Evolutionary conservation across 805 yeast species (phyloP).

Genomic region (Monosporozyma servazzii): DNA sequence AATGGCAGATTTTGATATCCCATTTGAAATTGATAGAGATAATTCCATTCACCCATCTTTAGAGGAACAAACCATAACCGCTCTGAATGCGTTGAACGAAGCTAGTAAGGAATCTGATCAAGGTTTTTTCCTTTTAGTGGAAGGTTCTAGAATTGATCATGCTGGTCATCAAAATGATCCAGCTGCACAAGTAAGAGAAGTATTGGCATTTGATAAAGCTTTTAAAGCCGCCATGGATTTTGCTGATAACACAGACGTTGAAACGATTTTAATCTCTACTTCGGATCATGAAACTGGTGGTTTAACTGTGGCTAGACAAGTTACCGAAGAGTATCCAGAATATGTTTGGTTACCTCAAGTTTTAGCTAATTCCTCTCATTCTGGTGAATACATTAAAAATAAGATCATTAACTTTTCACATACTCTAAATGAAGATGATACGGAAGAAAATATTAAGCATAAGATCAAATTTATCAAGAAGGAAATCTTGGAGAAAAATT

Average conservation of each 20-base stretch:
- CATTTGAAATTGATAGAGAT: conserved; percentile 75
- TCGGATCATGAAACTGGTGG: conserved; percentile 98
- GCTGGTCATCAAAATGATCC: conserved; percentile 94
- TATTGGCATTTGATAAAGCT: conserved; percentile 77
- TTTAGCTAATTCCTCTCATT: conserved; percentile 56
- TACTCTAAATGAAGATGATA: conserved; percentile 10
- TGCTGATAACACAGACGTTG: conserved; percentile 58
- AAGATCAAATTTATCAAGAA: conserved; percentile 37
- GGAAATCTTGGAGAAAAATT: conserved; percentile 50
- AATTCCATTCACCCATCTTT: conserved; percentile 57
- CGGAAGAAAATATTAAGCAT: conserved; percentile 24
- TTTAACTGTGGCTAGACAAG: conserved; percentile 75
- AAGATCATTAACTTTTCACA: conserved; percentile 30
- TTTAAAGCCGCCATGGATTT: conserved; percentile 65
- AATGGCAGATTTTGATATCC: conserved; percentile 68
- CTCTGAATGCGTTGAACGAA: conserved; percentile 54
- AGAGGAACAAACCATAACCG: conserved; percentile 69
- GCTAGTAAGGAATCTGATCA: conserved; percentile 66
- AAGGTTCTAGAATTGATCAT: conserved; percentile 91
- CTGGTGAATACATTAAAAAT: conserved; percentile 60
- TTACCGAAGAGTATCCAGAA: conserved; percentile 63
- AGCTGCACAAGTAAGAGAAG: conserved; percentile 88
- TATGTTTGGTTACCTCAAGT: conserved; percentile 82
- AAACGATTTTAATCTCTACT: conserved; percentile 71
- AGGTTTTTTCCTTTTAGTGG: conserved; percentile 81